Percentiles rank a stretch among this genome's conserved stretches.
Conservation (phyloP, 192 early-diverging fungal species). For the Umbelopsis isabellina region DNA sequence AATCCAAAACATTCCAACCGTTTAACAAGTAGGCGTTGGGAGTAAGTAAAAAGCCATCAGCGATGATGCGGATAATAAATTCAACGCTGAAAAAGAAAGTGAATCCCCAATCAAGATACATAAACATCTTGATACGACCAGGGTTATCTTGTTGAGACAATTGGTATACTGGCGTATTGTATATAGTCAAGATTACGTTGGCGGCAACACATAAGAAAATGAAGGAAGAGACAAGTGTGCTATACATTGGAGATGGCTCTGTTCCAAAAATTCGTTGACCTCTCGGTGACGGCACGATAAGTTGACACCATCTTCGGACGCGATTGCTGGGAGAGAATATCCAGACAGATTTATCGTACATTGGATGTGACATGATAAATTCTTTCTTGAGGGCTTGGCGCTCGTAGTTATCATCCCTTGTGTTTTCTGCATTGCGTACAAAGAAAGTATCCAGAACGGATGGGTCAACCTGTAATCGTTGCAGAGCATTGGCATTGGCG, state of each 20-base stretch:
- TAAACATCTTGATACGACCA: background rate
- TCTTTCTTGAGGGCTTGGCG: slow-evolving; percentile 43
- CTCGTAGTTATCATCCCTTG: slow-evolving; percentile 40
- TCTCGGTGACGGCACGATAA: slow-evolving; percentile 52
- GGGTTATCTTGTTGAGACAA: slow-evolving; percentile 36
- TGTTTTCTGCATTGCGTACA: slow-evolving; percentile 26
- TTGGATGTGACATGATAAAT: slow-evolving; percentile 48
- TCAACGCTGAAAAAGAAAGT: slow-evolving; percentile 56
- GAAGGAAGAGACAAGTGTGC: slow-evolving; percentile 46
- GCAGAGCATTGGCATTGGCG: slow-evolving; percentile 22
- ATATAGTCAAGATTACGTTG: slow-evolving; percentile 49
- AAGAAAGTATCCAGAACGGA: slow-evolving; percentile 26
- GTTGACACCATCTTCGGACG: slow-evolving; percentile 50
- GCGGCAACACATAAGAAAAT: slow-evolving; percentile 52
- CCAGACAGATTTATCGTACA: slow-evolving; percentile 56
- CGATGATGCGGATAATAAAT: slow-evolving; percentile 57
- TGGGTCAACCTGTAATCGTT: slow-evolving; percentile 29
- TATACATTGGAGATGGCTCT: slow-evolving; percentile 41
- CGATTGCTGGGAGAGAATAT: slow-evolving; percentile 51
- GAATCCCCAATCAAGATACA: slow-evolving; percentile 51
- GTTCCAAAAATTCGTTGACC: slow-evolving; percentile 51
- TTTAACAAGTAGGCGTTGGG: slow-evolving; percentile 61
- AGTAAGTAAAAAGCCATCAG: slow-evolving; percentile 63
- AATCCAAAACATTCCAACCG: slow-evolving; percentile 63
- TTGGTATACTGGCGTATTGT: slow-evolving; percentile 53